Percentiles rank a stretch among this genome's conserved stretches.
Conservation (phyloP, 306 rosid genomes). For the Vigna reflexopilosa region DNA sequence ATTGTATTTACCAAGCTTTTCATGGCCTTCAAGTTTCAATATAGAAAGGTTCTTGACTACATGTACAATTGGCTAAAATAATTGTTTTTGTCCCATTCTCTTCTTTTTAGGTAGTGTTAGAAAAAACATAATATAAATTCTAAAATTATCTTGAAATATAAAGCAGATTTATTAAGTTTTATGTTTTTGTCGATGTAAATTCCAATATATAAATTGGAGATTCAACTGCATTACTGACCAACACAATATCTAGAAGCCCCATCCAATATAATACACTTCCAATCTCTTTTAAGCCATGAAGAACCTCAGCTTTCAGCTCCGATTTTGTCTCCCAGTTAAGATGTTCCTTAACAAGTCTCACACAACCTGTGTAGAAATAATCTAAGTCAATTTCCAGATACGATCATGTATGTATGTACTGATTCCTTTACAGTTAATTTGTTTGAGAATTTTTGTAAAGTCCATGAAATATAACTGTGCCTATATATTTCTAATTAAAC, state of each 20-base stretch:
- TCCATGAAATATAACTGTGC: conserved; percentile 13
- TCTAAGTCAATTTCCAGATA: conserved; percentile 37
- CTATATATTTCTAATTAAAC: conserved; percentile 29
- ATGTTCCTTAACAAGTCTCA: conserved; percentile 87
- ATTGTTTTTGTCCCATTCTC: background rate
- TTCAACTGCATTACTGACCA: conserved; percentile 67
- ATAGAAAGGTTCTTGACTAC: background rate
- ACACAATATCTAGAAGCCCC: conserved; percentile 93
- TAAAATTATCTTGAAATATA: conserved; percentile 9
- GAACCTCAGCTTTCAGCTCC: conserved; percentile 90
- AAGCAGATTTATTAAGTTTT: conserved; percentile 29
- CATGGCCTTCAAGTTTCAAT: conserved; percentile 19
- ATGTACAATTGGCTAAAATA: conserved; percentile 10
- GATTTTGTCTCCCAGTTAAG: conserved; percentile 90
- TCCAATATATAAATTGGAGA: conserved; percentile 35
- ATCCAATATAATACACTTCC: conserved; percentile 96
- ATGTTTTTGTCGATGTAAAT: conserved; percentile 10
- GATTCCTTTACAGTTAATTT: conserved; percentile 15
- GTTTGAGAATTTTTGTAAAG: conserved; percentile 1
- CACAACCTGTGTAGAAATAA: conserved; percentile 70
- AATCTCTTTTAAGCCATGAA: conserved; percentile 92
- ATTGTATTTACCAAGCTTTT: background rate
- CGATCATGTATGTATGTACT: conserved; percentile 17
- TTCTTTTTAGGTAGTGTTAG: background rate
- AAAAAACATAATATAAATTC: background rate